A percentile compares a stretch with the other conserved stretches of the same genome.
Conservation (phyloP, 208 protist genomes). For the Hexamita inflata region DNA sequence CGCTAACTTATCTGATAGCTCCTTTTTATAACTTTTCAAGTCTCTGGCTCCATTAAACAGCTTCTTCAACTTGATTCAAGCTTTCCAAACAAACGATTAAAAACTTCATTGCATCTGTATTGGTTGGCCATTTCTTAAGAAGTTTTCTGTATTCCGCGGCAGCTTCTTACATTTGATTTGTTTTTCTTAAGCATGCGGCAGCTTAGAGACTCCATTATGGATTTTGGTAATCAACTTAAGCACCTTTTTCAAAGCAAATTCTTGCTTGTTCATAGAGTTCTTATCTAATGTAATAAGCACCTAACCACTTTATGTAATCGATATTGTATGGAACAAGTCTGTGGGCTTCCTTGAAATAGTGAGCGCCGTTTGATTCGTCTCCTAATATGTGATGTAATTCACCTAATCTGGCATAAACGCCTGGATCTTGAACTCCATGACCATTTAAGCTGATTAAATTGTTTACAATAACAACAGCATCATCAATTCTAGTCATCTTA, state of each 20-base stretch:
- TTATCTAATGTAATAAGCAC: constrained; percentile 13
- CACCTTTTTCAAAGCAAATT: constrained; percentile 3
- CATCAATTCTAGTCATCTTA: constrained; percentile 12
- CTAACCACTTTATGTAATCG: constrained; percentile 10
- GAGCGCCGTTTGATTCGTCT: neutral
- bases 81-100: neutral
- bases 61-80: neutral
- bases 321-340: constrained; percentile 16
- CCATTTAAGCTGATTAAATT: neutral
- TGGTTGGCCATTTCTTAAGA: neutral
- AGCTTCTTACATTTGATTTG: constrained; percentile 16
- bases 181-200: constrained; percentile 23
- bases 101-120: neutral
- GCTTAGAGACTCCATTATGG: neutral
- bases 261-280: constrained; percentile 24
- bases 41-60: neutral
- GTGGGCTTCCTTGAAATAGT: constrained; percentile 25
- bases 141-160: constrained; percentile 8
- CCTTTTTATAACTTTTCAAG: neutral
- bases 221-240: neutral
- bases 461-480: neutral
- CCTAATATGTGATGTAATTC: constrained; percentile 7
- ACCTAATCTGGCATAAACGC: neutral
- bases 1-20: neutral
- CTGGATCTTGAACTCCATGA: neutral